Evolutionary conservation across 345 rosid species (phyloP), one percentile per base, ranked within the genome.

Genomic region (Syzygium jambos): DNA sequence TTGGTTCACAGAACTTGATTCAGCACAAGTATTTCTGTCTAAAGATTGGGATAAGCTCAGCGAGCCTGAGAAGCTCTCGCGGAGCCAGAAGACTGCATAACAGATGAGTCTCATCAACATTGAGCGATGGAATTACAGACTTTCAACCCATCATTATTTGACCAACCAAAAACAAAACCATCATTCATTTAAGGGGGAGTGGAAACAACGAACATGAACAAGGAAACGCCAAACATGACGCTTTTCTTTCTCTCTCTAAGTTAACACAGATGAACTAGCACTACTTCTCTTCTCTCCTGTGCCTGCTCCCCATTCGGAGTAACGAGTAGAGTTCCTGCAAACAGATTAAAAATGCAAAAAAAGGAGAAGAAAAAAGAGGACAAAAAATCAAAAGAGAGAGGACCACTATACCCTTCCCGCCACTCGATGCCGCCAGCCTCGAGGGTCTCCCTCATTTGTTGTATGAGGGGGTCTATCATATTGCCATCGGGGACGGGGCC

Each of bases 401-500:
- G 22, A 55, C 9, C 59, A 55, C 27, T 9, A 55, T 55, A 22
- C 27, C 27, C 59, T 55, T 55, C 59, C 59, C 12, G 2, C 12
- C 27, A 55, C 59, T 55, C 12, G 59, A 25, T 11, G 63, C 63
- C 29, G 0, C 27, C 14, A 57, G 29, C 63, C 61, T 23, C 61
- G 61, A 56, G 13, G 27, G 61, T 23, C n/a, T 56, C 61, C 1
- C 13, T 56, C 61, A 56, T 56, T 56, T 23, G 27, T 56, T 9
- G 5, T 56, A 0, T 43, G 46, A 43, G 61, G 0, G 61, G n/a
- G n/a, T 0, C 2, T 56, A 9, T 2, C n/a, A 23, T 25, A 2
- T 23, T 10, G 1, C n/a, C 27, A 56, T 22, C 61, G 11, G 5
- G 61, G 27, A 56, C 61, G 61, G 61, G n/a, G 61, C 11, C 61